Conservation (phyloP, 192 early-diverging fungal species). For the Backusella parvicylindrica region DNA sequence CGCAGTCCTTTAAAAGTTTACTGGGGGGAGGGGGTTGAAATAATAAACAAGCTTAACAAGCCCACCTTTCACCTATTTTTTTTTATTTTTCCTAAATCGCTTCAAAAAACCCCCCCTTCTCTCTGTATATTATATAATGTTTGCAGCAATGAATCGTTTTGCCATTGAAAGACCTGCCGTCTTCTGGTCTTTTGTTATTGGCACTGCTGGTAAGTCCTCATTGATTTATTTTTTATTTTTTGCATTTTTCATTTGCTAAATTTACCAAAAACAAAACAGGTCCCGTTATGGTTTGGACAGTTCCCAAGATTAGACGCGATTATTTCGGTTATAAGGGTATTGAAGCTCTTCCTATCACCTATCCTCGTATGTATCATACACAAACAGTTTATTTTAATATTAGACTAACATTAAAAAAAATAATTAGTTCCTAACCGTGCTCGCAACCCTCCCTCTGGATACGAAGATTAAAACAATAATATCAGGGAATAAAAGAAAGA, state of each 20-base stretch:
- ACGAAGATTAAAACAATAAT: slow-evolving; percentile 28
- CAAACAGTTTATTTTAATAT: background rate
- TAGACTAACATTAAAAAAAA: background rate
- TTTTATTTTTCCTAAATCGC: slow-evolving; percentile 1
- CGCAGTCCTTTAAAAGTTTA: background rate
- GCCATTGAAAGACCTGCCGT: slow-evolving; percentile 31
- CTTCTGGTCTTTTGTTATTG: slow-evolving; percentile 36
- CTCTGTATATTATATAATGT: slow-evolving; percentile 21
- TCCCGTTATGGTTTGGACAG: slow-evolving; percentile 33
- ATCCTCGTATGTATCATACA: slow-evolving; percentile 22
- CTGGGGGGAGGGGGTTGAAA: background rate
- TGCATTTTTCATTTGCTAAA: background rate
- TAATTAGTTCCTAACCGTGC: slow-evolving; percentile 24
- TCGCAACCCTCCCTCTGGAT: slow-evolving; percentile 33
- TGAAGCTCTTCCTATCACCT: slow-evolving; percentile 28
- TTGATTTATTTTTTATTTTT: background rate
- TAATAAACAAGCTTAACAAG: slow-evolving; percentile 3
- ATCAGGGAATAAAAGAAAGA: background rate
- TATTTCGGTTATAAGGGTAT: slow-evolving; percentile 35
- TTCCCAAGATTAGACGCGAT: slow-evolving; percentile 32
- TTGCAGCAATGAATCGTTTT: slow-evolving; percentile 25
- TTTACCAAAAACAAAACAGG: slow-evolving; percentile 3
- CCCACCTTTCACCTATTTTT: background rate
- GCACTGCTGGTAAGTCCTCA: slow-evolving; percentile 19
- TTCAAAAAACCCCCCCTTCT: background rate